These are phyloP conservation scores for Colletotrichum tofieldiae DNA, from an alignment of 2,329 filamentous ascomycete species.

Conservation along the genomic window DNA sequence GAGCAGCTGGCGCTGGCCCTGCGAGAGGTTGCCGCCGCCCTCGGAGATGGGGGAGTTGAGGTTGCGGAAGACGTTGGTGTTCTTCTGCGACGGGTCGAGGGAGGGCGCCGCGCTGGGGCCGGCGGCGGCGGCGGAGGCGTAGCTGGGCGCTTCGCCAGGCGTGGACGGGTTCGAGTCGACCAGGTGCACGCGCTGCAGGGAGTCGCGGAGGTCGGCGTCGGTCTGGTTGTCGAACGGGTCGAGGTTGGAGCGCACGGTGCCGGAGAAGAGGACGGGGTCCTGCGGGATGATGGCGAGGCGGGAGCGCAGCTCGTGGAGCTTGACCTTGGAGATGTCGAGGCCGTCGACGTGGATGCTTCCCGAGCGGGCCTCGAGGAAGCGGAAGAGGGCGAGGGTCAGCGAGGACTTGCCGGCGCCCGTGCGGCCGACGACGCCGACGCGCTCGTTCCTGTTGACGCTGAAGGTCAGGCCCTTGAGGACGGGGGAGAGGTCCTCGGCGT, in stretches of 20 bases:
- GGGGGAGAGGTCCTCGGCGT: slow-evolving; percentile 79
- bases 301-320: slow-evolving; percentile 79
- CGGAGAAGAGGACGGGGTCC: slow-evolving; percentile 86
- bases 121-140: background rate
- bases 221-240: slow-evolving; percentile 82
- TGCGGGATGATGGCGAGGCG: slow-evolving; percentile 85
- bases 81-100: slow-evolving; percentile 57
- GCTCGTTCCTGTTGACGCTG: slow-evolving; percentile 75
- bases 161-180: slow-evolving; percentile 60
- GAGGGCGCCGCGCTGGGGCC: slow-evolving; percentile 50
- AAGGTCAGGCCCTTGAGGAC: slow-evolving; percentile 81
- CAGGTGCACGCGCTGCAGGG: slow-evolving; percentile 80
- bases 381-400: slow-evolving; percentile 82
- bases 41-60: slow-evolving; percentile 77
- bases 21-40: slow-evolving; percentile 81
- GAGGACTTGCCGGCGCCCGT: slow-evolving; percentile 86
- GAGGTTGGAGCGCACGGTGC: slow-evolving; percentile 82
- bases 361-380: slow-evolving; percentile 79
- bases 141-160: slow-evolving; percentile 58
- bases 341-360: slow-evolving; percentile 81
- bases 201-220: slow-evolving; percentile 79
- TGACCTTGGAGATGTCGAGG: slow-evolving; percentile 80
- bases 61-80: slow-evolving; percentile 77
- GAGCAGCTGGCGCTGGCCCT: slow-evolving; percentile 83
- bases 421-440: slow-evolving; percentile 83